These are phyloP conservation scores for Geranium brycei DNA, from an alignment of 345 rosid genomes.

Conservation along the genomic window DNA sequence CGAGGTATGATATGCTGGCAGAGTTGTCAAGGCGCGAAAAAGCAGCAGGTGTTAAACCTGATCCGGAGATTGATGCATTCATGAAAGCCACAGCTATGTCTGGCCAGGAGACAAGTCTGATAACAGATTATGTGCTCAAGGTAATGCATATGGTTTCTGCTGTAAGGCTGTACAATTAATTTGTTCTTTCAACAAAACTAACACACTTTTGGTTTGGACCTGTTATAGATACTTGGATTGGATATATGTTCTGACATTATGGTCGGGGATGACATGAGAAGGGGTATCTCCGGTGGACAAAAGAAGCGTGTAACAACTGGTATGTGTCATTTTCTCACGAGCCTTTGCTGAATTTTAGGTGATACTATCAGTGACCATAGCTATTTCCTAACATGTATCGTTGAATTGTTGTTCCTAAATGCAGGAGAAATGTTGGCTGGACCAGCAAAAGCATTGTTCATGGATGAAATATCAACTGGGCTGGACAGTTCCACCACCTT, in stretches of 20 bases:
- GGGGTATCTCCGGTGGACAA: conserved; percentile 41
- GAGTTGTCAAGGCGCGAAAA: conserved; percentile 33
- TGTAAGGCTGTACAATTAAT: background rate
- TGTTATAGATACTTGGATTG: conserved; percentile 21
- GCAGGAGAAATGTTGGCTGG: conserved; percentile 37
- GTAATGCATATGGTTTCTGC: conserved; percentile 8
- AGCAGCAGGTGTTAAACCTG: conserved; percentile 26
- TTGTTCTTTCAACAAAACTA: background rate
- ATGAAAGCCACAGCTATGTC: conserved; percentile 29
- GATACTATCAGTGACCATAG: no score
- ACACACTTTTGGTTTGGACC: no score
- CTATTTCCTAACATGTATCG: background rate
- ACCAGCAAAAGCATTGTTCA: conserved; percentile 31
- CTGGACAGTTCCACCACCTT: conserved; percentile 40
- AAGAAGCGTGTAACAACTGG: conserved; percentile 2
- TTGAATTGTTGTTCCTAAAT: background rate
- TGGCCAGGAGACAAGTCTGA: conserved; percentile 23
- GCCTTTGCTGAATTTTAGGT: background rate
- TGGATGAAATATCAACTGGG: conserved; percentile 49
- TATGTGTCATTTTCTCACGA: background rate
- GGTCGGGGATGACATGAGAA: conserved; percentile 36
- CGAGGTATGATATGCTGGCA: conserved; percentile 21
- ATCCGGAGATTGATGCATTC: conserved; percentile 26
- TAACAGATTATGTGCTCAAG: conserved; percentile 27
- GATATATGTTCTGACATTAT: conserved; percentile 32